Base-by-base conservation (phyloP, 2,329 filamentous ascomycete species). In the Colletotrichum sp. region DNA sequence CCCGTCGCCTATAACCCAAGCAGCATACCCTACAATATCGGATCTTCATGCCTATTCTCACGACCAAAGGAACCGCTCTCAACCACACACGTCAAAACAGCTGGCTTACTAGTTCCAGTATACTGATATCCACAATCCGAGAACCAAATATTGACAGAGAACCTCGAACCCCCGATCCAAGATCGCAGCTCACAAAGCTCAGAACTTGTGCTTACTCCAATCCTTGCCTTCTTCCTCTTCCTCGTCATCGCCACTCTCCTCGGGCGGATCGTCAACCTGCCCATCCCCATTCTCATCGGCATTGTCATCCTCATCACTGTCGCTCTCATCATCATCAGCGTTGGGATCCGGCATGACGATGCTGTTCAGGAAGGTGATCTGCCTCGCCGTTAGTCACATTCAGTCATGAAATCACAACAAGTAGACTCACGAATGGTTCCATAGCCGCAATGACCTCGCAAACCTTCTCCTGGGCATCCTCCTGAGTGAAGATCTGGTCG, bases 381-480 rank as follows among this genome's bases (percentile, higher is more conserved):
- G 79, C 78, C 26, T 13, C 57, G 36, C 63, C 6, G 21, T 77
- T 13, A 39, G 48, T 21, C 59, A 3, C 1, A 52, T 52, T 48
- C 64, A 30, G 67, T 18, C 16, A 39, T 7, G 60, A 75, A 59
- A 76, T 10, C 3, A 18, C 28, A 6, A 9, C 7, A 8, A 7
- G 1, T 24, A n/a, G 13, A 91, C 94, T 93, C 87, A 98, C 95
- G 86, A 96, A 98, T 57, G 93, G 93, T 77, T 92, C 92, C 90
- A 98, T 91, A 67, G 91, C 89, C 36, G 88, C 87, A 78, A 98
- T 86, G 26, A 95, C 85, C 52, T 90, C 88, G 67, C 89, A 87
- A 68, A 98, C 88, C 80, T 90, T 91, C 34, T 92, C 90, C 84
- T 95, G 90, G 18, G 91, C 92, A 80, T 92, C 87, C 63, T 90